phyloP scores from a whole-genome alignment of 129 eudicot species.

The Pulicaria dysenterica region DNA sequence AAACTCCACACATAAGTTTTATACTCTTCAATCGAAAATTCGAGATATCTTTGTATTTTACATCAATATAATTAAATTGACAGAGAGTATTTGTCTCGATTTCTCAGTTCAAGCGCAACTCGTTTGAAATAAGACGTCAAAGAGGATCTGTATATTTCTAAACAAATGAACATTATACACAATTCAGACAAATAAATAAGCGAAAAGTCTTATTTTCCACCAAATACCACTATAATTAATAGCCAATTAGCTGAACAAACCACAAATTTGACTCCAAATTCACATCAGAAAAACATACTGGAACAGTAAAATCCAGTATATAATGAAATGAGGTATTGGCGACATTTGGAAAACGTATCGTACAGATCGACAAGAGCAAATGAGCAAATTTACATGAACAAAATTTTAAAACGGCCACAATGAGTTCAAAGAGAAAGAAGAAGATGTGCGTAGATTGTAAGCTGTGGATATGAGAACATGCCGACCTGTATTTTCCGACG shows the following conservation, averaged over 20 bases:
- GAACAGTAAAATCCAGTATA: background rate
- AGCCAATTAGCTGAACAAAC: slow-evolving; percentile 9
- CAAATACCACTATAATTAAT: slow-evolving; percentile 10
- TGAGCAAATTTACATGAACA: background rate
- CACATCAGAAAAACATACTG: background rate
- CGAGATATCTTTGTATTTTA: slow-evolving; percentile 3
- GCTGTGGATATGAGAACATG: background rate
- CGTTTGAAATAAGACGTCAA: background rate
- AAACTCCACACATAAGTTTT: background rate
- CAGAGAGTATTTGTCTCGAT: slow-evolving; percentile 1
- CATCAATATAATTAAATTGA: slow-evolving; percentile 13
- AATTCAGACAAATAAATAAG: background rate
- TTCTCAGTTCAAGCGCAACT: slow-evolving; percentile 2
- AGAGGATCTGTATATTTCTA: background rate
- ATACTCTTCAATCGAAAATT: background rate
- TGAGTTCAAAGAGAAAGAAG: slow-evolving; percentile 1
- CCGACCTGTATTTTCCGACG: slow-evolving; percentile 24
- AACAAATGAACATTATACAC: background rate
- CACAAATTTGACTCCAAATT: slow-evolving; percentile 16
- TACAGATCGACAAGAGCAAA: slow-evolving; percentile 24
- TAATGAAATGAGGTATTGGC: background rate
- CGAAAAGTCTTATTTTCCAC: slow-evolving; percentile 12
- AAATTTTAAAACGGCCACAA: background rate
- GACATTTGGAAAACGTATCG: slow-evolving; percentile 1
- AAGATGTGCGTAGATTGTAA: background rate